A percentile compares a stretch with the other conserved stretches of the same genome.
phyloP scores from a whole-genome alignment of 192 early-diverging fungal species.

The Entomortierella lignicola region DNA sequence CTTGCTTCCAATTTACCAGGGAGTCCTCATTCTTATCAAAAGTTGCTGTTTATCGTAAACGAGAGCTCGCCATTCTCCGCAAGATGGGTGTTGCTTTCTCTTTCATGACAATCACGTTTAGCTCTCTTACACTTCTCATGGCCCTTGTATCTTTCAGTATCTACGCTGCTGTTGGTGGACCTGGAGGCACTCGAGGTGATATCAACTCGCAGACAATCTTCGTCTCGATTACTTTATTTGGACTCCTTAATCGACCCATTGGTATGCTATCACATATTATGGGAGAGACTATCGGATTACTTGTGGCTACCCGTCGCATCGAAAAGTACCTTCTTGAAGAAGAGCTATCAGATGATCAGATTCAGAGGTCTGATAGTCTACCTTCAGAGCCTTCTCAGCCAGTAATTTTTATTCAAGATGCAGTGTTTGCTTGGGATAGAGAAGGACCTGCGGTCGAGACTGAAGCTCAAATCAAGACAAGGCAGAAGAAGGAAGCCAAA shows the following conservation, averaged over 20 bases:
- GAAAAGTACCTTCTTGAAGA: conserved; percentile 21
- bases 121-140: conserved; percentile 31
- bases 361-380: neutral
- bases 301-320: conserved; percentile 31
- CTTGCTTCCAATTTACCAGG: conserved; percentile 1
- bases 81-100: conserved; percentile 19
- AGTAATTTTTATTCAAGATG: conserved; percentile 21
- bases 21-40: conserved; percentile 17
- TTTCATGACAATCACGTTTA: conserved; percentile 34
- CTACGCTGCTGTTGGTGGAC: conserved; percentile 33
- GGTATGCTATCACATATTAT: conserved; percentile 23
- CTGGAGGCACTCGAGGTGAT: conserved; percentile 16
- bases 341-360: conserved; percentile 16
- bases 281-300: conserved; percentile 9
- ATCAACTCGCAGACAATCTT: conserved; percentile 37
- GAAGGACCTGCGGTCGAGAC: conserved; percentile 21
- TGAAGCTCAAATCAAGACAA: conserved; percentile 20
- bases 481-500: conserved; percentile 23
- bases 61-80: conserved; percentile 14
- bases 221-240: conserved; percentile 31
- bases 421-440: conserved; percentile 36
- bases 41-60: conserved; percentile 10
- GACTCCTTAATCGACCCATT: conserved; percentile 35
- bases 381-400: neutral
- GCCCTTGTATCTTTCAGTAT: conserved; percentile 34